Evolutionary conservation across 768 basidiomycete genomes (phyloP), one percentile per base, ranked within the genome.

Genomic region (Mycena amicta): DNA sequence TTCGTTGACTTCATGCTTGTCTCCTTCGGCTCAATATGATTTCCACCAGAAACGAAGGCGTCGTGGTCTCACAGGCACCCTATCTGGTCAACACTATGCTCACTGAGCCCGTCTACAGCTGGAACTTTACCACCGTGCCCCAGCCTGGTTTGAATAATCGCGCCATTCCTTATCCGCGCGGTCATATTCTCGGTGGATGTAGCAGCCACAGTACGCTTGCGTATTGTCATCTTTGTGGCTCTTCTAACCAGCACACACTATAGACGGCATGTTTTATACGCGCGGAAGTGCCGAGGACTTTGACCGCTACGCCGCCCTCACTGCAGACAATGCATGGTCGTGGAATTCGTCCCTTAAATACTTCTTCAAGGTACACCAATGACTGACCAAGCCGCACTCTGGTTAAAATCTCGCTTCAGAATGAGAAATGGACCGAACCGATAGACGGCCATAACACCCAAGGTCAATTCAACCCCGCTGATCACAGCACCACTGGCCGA

Each of bases 221-320:
- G 18, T 8, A 37, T 18, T 18, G 18, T 37, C 33, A 18, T 37
- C 33, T 37, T 37, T 37, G 33, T 13, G 6, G 43, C 22, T 37
- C 33, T 37, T 37, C 18, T 37, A 8, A 8, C 33, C 8, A 37
- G 8, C 33, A 37, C 33, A 37, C 8, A 37, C 18, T 37, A 1
- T 50, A 75, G 75, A 77, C 58, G 71, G 67, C 41, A 68, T 76
- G 67, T 67, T 74, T 13, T 75, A 73, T 55, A 74, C 73, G 6
- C 71, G 71, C 20, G 74, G 76, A 2, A 63, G 74, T 0, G 62
- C 47, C 3, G 77, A 77, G 18, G 77, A 80, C 39, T 78, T 66
- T 58, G 67, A 79, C 43, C 71, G 72, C 26, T 69, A 68, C 12
- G 76, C 71, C 2, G 45, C 55, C 12, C 55, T 74, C 16, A 70